Evolutionary conservation across 805 yeast species (phyloP).

Genomic region (Torulaspora franciscae): DNA sequence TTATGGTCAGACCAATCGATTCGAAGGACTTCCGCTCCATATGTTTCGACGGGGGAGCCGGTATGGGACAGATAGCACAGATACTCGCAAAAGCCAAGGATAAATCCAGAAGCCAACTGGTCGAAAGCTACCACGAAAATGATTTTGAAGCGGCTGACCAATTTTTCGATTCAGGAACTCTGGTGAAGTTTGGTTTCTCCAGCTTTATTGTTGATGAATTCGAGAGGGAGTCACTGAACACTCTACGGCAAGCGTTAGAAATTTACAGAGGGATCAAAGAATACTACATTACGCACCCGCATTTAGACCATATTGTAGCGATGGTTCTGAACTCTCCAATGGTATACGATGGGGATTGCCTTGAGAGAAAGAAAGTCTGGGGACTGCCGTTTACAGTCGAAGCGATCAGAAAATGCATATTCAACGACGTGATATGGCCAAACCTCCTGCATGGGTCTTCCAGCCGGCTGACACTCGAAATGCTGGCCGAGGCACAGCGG

Average conservation of each 20-base stretch:
- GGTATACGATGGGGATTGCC: constrained; percentile 12
- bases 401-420: constrained; percentile 50
- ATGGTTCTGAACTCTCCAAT: constrained; percentile 67
- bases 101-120: constrained; percentile 2
- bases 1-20: constrained; percentile 54
- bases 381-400: constrained; percentile 52
- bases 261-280: constrained; percentile 39
- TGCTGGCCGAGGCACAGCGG: constrained; percentile 8
- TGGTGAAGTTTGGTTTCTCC: constrained; percentile 19
- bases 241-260: constrained; percentile 30
- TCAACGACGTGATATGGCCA: constrained; percentile 83
- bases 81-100: constrained; percentile 23
- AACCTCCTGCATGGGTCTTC: constrained; percentile 38
- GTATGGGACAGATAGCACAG: constrained; percentile 52
- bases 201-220: constrained; percentile 7
- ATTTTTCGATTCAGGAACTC: constrained; percentile 14
- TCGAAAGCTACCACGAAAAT: constrained; percentile 24
- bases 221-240: constrained; percentile 13
- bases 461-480: constrained; percentile 22
- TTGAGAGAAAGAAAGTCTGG: constrained; percentile 42
- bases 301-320: constrained; percentile 73
- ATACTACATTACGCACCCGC: constrained; percentile 72
- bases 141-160: constrained; percentile 20
- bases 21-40: constrained; percentile 38
- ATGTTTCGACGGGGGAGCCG: constrained; percentile 78